Evolutionary conservation across 148 eudicot species (phyloP), one percentile per base, ranked within the genome.

Genomic region (Diospyros lotus): DNA sequence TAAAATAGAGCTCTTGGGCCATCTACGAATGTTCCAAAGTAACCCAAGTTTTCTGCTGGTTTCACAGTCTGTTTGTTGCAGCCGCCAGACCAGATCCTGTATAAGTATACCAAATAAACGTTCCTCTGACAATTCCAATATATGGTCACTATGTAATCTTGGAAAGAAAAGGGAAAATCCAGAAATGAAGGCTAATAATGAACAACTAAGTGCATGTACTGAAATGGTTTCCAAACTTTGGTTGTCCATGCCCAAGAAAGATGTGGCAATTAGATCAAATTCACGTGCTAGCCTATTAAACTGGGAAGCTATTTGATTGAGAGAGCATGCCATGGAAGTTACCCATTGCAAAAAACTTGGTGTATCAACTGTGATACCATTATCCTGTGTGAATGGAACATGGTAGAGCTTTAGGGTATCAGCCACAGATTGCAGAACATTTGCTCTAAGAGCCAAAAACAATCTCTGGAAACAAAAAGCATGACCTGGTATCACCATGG

Each of bases 401-500:
- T 71, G 60, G 66, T 69, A 79, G 76, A 88, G 76, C 72, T 80
- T 88, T 40, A 89, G 78, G 66, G 85, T 58, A 73, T 90, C 90
- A 6, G 71, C 80, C 48, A 89, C 72, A 68, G 77, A 77, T 77
- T 75, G 83, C 65, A 92, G 58, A 80, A 78, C 76, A 86, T 79
- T 86, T 64, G 78, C 79, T 77, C 97, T 89, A 53, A 91, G 86
- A 51, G 84, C 77, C 78, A 88, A 64, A 80, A 89, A 88, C 97
- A 94, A 91, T 76, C 85, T 83, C 73, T 93, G 97, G 74, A 95
- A 95, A 72, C 79, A 69, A 75, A 88, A 79, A 17, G 75, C 18
- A 78, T 73, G 82, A 54, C 77, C 83, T 65, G 76, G 64, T 58
- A 71, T 59, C 59, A 79, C 75, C 68, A 80, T 72, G 71, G 79